Conservation (phyloP, 108 stramenopile species). For the Conticribra guillardii region DNA sequence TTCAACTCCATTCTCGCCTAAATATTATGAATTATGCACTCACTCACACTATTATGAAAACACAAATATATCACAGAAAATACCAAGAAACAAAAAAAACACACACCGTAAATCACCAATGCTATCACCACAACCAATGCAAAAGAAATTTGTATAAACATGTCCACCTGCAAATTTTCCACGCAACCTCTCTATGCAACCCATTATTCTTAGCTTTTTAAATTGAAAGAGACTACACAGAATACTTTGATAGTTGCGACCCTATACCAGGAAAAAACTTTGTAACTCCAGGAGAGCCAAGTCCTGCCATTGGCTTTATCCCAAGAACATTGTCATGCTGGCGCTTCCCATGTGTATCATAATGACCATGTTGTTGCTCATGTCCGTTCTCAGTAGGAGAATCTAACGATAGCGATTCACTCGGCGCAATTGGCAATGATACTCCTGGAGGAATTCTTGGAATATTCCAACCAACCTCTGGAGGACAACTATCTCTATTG, state of each 20-base stretch:
- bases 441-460: constrained; percentile 30
- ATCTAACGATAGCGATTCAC: constrained; percentile 1
- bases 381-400: not conserved
- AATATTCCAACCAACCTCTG: constrained; percentile 35
- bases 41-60: no score
- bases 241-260: not conserved
- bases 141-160: no score
- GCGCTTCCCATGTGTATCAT: not conserved
- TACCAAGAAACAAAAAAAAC: no score
- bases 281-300: not conserved
- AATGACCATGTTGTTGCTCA: not conserved
- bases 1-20: no score
- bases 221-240: no score
- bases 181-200: no score
- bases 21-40: no score
- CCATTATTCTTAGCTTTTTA: no score
- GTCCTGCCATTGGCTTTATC: not conserved
- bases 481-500: constrained; percentile 14
- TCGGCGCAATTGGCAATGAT: not conserved
- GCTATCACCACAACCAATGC: no score
- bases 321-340: not conserved
- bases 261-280: not conserved
- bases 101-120: no score
- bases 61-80: no score
- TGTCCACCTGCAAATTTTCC: no score